Evolutionary conservation across 768 basidiomycete genomes (phyloP), one percentile per base, ranked within the genome.

Genomic region (Filobasidium floriforme): DNA sequence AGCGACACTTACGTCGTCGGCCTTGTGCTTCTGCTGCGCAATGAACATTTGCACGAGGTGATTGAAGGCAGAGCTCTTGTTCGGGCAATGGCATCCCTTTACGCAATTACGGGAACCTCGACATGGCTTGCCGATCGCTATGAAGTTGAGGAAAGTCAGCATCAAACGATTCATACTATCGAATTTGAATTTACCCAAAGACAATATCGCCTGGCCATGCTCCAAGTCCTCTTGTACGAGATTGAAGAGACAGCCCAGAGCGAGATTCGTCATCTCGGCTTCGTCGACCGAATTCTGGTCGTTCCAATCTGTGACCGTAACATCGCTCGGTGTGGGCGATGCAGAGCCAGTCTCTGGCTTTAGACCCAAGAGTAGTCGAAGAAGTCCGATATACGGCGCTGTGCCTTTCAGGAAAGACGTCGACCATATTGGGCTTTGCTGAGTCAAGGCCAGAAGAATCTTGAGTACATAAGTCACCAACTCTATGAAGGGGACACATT

Each of bases 21-120:
- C 24, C 40, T 46, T 66, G 24, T 43, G n/a, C 15, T 61, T 32
- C 40, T 61, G 46, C 61, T 61, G 65, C 1, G 44, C 41, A 28
- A 32, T 49, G 40, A 63, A 68, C 1, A 68, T 37, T 26, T 59
- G 41, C 29, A 59, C 57, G 1, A 68, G 29, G 41, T 63, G 57
- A 46, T 26, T 15, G 12, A 68, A 24, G n/a, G 57, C 59, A 37
- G 62, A 18, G n/a, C 29, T 15, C 15, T 46, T 19, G 41, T 41
- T 49, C 15, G 41, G 46, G n/a, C 67, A 68, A 19, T 29, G 41
- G 43, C 67, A 68, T 32, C 59, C 61, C 15, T 29, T 62, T 1
- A 67, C n/a, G 44, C 66, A 67, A 12, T 22, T 59, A 11, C 41
- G 51, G 29, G 52, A 26, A 11, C 26, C 7, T 28, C 28, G n/a